phyloP scores from a whole-genome alignment of 306 rosid genomes.

The Trichosanthes truncata region DNA sequence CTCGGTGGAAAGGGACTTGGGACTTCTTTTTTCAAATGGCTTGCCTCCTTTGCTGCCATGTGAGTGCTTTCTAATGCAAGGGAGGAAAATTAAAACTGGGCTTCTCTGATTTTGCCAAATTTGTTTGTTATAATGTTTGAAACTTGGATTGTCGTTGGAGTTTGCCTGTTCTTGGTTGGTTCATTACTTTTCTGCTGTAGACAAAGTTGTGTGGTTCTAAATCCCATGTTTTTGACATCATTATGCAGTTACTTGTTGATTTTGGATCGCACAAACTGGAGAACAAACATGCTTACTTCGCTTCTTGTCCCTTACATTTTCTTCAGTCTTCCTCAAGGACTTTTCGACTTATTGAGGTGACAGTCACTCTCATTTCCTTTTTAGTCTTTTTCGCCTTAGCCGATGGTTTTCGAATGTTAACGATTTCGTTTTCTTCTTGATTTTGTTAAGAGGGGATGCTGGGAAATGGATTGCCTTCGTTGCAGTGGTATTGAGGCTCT shows the following conservation, averaged over 20 bases:
- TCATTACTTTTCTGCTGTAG: neutral
- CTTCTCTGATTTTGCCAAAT: neutral
- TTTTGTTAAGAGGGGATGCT: slow-evolving; percentile 47
- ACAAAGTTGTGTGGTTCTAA: neutral
- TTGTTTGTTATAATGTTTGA: neutral
- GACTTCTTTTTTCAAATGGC: slow-evolving; percentile 41
- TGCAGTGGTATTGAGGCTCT: slow-evolving; percentile 71
- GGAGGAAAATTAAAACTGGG: neutral
- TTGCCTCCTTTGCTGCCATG: slow-evolving; percentile 56
- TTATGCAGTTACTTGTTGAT: slow-evolving; percentile 59
- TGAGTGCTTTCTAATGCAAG: slow-evolving; percentile 12
- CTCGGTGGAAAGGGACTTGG: slow-evolving; percentile 42
- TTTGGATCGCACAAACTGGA: slow-evolving; percentile 94
- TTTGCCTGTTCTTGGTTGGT: no score
- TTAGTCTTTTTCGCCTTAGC: neutral
- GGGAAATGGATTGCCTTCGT: slow-evolving; percentile 79
- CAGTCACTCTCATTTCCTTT: neutral
- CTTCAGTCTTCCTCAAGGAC: slow-evolving; percentile 63
- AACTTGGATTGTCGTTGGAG: no score
- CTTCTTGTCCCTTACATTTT: slow-evolving; percentile 78
- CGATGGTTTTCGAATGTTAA: neutral
- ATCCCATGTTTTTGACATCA: neutral
- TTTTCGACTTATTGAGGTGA: slow-evolving; percentile 60
- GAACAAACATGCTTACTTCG: slow-evolving; percentile 75
- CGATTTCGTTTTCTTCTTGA: slow-evolving; percentile 5